Evolutionary conservation across 345 rosid genomes (phyloP).

Genomic region (Boechera stricta): DNA sequence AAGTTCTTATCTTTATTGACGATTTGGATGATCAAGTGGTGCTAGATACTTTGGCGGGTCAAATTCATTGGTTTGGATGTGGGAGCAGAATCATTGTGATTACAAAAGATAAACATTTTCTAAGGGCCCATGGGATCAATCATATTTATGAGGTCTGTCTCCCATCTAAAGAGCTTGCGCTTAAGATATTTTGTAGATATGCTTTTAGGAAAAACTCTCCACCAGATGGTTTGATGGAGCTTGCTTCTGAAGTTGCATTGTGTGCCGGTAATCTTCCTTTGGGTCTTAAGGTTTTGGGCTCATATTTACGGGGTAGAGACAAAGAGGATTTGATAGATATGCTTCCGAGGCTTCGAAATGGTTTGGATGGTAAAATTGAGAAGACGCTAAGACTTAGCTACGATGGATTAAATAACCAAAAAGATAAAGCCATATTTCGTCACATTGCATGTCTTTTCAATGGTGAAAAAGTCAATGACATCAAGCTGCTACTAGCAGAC

Average conservation of each 20-base stretch:
- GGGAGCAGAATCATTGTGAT: conserved; percentile 16
- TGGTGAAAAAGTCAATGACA: background rate
- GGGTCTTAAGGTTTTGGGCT: conserved; percentile 36
- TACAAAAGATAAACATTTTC: background rate
- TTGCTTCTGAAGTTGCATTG: background rate
- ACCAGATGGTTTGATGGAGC: background rate
- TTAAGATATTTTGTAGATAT: background rate
- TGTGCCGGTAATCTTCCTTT: conserved; percentile 37
- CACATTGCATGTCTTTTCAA: conserved; percentile 8
- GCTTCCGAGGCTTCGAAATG: background rate
- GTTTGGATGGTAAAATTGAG: background rate
- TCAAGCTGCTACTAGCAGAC: background rate
- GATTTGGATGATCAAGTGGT: conserved; percentile 6
- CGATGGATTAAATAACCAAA: background rate
- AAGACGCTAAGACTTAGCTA: background rate
- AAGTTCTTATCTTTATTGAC: conserved; percentile 11
- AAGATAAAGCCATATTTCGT: background rate
- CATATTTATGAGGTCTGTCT: background rate
- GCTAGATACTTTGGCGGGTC: background rate
- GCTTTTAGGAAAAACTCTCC: conserved; percentile 32
- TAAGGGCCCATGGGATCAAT: background rate
- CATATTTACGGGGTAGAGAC: background rate
- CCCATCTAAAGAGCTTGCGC: background rate
- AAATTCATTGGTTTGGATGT: conserved; percentile 8
- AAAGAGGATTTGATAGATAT: background rate